Conservation (phyloP, 2,329 filamentous ascomycete genomes). For the Endoconidiophora polonica region DNA sequence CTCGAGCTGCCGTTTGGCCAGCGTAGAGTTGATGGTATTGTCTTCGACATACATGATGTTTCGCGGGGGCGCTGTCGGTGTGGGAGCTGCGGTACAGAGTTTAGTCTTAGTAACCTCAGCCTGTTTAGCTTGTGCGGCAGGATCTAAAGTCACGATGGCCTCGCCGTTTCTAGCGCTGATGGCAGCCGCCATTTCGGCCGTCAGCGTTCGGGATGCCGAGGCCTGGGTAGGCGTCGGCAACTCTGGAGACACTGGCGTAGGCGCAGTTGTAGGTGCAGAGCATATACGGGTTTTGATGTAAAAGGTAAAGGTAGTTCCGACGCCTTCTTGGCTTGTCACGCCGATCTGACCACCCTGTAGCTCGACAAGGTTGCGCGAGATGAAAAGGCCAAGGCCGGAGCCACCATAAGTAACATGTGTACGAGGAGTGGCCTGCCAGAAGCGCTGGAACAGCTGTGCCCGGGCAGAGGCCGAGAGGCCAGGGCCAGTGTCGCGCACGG, state of each 20-base stretch:
- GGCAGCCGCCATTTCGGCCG: too few relatives aligned
- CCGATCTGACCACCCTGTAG: conserved; percentile 65
- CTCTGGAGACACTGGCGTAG: too few relatives aligned
- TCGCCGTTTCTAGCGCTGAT: not conserved
- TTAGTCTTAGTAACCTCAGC: not conserved
- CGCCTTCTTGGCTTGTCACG: conserved; percentile 47
- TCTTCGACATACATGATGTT: conserved; percentile 52
- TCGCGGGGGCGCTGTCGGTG: conserved; percentile 22
- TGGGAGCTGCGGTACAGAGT: conserved; percentile 1
- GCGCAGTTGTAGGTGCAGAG: conserved; percentile 4
- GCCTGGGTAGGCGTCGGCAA: too few relatives aligned
- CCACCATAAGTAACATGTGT: conserved; percentile 60
- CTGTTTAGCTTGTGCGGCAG: conserved; percentile 18
- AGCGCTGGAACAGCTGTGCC: conserved; percentile 49
- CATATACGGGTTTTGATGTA: conserved; percentile 54
- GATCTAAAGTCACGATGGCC: conserved; percentile 14
- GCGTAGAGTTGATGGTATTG: conserved; percentile 50
- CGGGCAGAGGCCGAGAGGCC: conserved; percentile 47
- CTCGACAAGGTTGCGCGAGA: conserved; percentile 58
- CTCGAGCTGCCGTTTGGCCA: conserved; percentile 43
- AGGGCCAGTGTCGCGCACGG: conserved; percentile 56
- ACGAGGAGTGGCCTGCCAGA: conserved; percentile 50
- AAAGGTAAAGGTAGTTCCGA: conserved; percentile 61
- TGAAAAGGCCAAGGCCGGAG: conserved; percentile 56
- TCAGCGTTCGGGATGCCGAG: too few relatives aligned